Evolutionary conservation across 2,329 filamentous ascomycete genomes (phyloP).

Genomic region (Trichoderma polysporum): DNA sequence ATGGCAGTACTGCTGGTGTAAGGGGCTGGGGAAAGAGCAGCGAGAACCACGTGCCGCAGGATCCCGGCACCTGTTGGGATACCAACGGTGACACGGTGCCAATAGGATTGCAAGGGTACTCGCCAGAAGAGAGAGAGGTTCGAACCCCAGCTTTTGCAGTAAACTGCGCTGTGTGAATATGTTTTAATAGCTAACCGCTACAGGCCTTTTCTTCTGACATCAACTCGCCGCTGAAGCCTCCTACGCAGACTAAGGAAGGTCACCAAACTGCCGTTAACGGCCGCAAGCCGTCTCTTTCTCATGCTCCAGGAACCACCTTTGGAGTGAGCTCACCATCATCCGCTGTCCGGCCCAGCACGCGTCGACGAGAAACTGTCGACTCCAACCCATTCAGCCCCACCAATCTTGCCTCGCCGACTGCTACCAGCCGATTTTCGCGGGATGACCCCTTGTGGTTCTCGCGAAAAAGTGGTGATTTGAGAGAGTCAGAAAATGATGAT

Average conservation of each 20-base stretch:
- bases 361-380: constrained; percentile 79
- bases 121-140: constrained; percentile 60
- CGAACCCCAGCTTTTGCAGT: constrained; percentile 26
- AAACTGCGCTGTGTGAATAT: background rate
- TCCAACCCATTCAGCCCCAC: constrained; percentile 60
- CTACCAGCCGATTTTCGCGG: constrained; percentile 57
- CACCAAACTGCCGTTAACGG: constrained; percentile 60
- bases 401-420: constrained; percentile 60
- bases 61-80: constrained; percentile 94
- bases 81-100: constrained; percentile 66
- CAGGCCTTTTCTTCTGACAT: constrained; percentile 83
- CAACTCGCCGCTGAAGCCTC: constrained; percentile 89
- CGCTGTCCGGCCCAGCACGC: constrained; percentile 67
- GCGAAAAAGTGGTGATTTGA: constrained; percentile 54
- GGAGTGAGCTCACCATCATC: constrained; percentile 72
- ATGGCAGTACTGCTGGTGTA: constrained; percentile 61
- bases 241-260: constrained; percentile 69
- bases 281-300: constrained; percentile 81
- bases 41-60: constrained; percentile 71
- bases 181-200: constrained; percentile 27
- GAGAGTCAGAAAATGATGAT: constrained; percentile 56
- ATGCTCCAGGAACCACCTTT: constrained; percentile 63
- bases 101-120: constrained; percentile 70
- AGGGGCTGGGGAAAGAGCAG: constrained; percentile 75
- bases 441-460: constrained; percentile 63